A percentile compares a stretch with the other conserved stretches of the same genome.
These are phyloP conservation scores for Neurospora sp. DNA, from an alignment of 495 filamentous ascomycete species.

Conservation along the genomic window DNA sequence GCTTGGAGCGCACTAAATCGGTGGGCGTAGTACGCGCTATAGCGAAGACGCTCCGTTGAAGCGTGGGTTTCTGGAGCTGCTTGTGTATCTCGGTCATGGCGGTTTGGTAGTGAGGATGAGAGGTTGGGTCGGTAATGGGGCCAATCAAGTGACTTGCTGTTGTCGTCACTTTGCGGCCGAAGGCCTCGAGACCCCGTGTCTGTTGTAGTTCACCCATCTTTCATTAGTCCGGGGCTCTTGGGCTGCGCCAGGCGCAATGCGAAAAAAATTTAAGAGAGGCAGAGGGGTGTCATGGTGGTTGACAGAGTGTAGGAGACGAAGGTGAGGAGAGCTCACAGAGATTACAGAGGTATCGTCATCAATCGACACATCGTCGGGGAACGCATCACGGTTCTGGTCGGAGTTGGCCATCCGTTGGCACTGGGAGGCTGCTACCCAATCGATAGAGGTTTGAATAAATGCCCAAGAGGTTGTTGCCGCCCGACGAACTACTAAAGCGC, in stretches of 20 bases:
- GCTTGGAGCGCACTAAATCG: slow-evolving; percentile 83
- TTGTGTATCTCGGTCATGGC: slow-evolving; percentile 86
- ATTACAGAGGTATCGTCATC: slow-evolving; percentile 43
- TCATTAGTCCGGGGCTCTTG: neutral
- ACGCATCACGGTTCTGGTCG: slow-evolving; percentile 40
- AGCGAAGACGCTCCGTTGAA: slow-evolving; percentile 84
- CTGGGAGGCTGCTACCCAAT: neutral
- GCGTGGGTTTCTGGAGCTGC: slow-evolving; percentile 67
- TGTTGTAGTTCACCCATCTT: slow-evolving; percentile 25
- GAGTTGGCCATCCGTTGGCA: slow-evolving; percentile 43
- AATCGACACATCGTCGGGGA: slow-evolving; percentile 33
- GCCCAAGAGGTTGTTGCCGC: neutral
- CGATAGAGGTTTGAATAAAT: neutral
- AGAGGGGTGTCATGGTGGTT: neutral
- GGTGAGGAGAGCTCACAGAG: slow-evolving; percentile 31
- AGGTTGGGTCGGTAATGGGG: slow-evolving; percentile 49
- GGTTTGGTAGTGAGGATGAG: slow-evolving; percentile 62
- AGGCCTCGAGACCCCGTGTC: slow-evolving; percentile 84
- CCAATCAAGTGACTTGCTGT: slow-evolving; percentile 85
- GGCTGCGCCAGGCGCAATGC: neutral
- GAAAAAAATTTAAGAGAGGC: neutral
- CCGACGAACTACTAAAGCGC: neutral
- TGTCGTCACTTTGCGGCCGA: slow-evolving; percentile 87
- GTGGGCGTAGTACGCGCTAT: slow-evolving; percentile 81
- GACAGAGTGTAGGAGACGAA: neutral